A percentile compares a stretch with the other conserved stretches of the same genome.
These are phyloP conservation scores for Paradendryphiella salina DNA, from an alignment of 2,329 filamentous ascomycete genomes.

Conservation along the genomic window DNA sequence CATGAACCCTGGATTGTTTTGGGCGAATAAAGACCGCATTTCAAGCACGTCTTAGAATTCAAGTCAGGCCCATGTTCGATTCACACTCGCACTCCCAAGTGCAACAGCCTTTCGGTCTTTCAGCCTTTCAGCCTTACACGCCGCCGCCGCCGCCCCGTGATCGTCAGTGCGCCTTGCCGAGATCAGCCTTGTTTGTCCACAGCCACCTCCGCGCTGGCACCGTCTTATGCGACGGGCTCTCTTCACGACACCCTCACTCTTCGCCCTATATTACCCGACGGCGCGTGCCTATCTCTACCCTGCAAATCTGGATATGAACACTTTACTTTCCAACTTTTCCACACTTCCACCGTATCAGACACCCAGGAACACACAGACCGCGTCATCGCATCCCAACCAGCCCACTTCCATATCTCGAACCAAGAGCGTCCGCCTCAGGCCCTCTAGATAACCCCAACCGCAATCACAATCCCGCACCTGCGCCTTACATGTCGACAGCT, in stretches of 20 bases:
- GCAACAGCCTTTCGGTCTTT: background rate
- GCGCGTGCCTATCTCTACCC: constrained; percentile 31
- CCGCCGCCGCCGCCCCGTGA: constrained; percentile 1
- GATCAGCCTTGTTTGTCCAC: constrained; percentile 22
- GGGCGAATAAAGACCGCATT: background rate
- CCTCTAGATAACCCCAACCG: constrained; percentile 29
- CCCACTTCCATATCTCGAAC: constrained; percentile 18
- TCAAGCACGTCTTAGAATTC: background rate
- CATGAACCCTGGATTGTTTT: background rate
- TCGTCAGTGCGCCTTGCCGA: constrained; percentile 25
- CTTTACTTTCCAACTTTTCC: constrained; percentile 32
- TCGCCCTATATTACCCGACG: constrained; percentile 17
- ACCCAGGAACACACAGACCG: constrained; percentile 24
- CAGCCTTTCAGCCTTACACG: constrained; percentile 21
- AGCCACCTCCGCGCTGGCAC: constrained; percentile 30
- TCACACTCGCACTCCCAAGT: background rate
- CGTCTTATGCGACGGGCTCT: constrained; percentile 18
- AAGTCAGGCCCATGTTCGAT: background rate
- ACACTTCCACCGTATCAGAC: constrained; percentile 26
- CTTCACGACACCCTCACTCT: constrained; percentile 15
- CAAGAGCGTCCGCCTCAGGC: constrained; percentile 32
- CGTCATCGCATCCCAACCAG: constrained; percentile 29
- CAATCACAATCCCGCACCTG: constrained; percentile 3
- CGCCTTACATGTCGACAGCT: constrained; percentile 40
- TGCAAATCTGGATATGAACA: constrained; percentile 41